A percentile compares a stretch with the other conserved stretches of the same genome.
Evolutionary conservation across 371 early-diverging fungal species (phyloP).

Genomic region (Chytridium lagenaria): DNA sequence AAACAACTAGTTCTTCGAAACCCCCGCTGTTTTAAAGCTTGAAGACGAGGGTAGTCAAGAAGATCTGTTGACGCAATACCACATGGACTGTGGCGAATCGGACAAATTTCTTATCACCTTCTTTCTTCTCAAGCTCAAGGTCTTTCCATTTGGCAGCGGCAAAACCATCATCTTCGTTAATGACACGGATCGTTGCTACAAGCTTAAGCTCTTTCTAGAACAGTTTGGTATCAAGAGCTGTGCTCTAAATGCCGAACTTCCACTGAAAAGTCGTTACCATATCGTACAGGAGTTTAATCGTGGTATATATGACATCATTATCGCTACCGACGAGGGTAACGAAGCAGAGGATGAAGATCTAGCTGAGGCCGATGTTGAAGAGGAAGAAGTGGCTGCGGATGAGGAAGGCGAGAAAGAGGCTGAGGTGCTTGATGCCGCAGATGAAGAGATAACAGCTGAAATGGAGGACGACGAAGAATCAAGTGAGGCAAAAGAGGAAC

Average conservation of each 20-base stretch:
- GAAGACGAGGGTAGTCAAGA: constrained; percentile 59
- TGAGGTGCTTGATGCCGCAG: constrained; percentile 37
- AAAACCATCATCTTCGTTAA: constrained; percentile 94
- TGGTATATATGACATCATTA: constrained; percentile 94
- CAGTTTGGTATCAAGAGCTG: constrained; percentile 92
- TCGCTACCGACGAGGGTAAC: constrained; percentile 90
- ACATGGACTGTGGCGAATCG: constrained; percentile 68
- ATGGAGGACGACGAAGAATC: constrained; percentile 36
- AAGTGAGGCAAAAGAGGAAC: constrained; percentile 31
- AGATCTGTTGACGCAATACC: constrained; percentile 76
- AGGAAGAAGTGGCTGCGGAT: constrained; percentile 45
- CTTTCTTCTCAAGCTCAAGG: constrained; percentile 86
- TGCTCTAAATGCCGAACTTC: constrained; percentile 93
- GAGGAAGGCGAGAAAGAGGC: constrained; percentile 39
- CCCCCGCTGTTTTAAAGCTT: constrained; percentile 81
- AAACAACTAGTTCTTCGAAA: constrained; percentile 83
- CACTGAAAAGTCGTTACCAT: constrained; percentile 84
- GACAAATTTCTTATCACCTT: constrained; percentile 91
- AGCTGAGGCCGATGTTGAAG: constrained; percentile 51
- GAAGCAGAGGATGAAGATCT: constrained; percentile 26
- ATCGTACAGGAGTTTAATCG: constrained; percentile 97
- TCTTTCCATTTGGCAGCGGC: constrained; percentile 77
- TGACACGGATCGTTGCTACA: constrained; percentile 90
- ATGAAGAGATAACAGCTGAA: constrained; percentile 6
- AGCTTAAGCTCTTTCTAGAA: constrained; percentile 91